Conservation (phyloP, 2,329 filamentous ascomycete genomes). For the Aureobasidium mangrovei region DNA sequence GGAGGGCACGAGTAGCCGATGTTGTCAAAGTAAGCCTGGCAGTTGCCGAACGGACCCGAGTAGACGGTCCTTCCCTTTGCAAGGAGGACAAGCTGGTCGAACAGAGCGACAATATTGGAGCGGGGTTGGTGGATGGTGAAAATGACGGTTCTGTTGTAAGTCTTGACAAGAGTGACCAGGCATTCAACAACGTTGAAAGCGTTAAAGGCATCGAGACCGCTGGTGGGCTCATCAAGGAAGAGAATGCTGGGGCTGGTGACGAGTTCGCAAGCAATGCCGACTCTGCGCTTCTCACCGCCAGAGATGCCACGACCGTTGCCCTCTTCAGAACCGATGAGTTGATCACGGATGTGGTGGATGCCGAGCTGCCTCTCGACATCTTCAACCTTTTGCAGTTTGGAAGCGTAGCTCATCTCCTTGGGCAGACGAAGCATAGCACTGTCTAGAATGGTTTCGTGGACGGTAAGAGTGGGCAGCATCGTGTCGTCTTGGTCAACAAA, state of each 20-base stretch:
- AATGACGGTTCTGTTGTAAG: conserved; percentile 91
- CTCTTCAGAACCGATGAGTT: conserved; percentile 92
- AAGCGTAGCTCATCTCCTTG: conserved; percentile 72
- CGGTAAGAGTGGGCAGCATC: conserved; percentile 88
- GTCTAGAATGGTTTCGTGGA: conserved; percentile 94
- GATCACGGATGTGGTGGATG: conserved; percentile 88
- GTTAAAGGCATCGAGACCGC: conserved; percentile 90
- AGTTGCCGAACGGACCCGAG: conserved; percentile 80
- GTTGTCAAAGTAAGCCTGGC: conserved; percentile 85
- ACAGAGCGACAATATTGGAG: conserved; percentile 95
- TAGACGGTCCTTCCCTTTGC: conserved; percentile 87
- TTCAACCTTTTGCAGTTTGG: conserved; percentile 85
- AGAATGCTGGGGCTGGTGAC: conserved; percentile 96
- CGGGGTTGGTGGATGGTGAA: conserved; percentile 98
- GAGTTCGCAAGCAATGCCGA: conserved; percentile 94
- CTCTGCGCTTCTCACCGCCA: conserved; percentile 89
- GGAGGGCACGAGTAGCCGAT: conserved; percentile 89
- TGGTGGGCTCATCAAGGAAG: conserved; percentile 94
- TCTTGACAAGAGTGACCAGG: conserved; percentile 87
- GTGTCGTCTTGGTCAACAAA: conserved; percentile 99
- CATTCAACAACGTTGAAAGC: conserved; percentile 98
- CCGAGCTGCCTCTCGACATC: conserved; percentile 95
- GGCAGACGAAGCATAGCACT: conserved; percentile 89
- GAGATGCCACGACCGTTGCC: conserved; percentile 91
- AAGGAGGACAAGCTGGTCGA: conserved; percentile 85